Evolutionary conservation across 371 early-diverging fungal genomes (phyloP), one percentile per base, ranked within the genome.

Genomic region (Actinomortierella ambigua): DNA sequence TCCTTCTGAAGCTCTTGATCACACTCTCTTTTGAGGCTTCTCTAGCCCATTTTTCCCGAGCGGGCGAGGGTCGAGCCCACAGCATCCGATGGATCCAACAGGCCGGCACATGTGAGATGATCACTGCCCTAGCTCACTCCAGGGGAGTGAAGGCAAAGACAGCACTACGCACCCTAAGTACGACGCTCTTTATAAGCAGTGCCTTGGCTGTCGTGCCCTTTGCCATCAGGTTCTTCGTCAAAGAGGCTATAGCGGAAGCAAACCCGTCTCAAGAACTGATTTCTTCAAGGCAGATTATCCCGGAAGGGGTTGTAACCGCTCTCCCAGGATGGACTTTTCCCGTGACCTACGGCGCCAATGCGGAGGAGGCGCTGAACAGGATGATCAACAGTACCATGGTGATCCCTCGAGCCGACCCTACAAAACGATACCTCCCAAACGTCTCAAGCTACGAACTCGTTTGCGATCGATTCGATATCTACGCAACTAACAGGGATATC

Each of bases 31-130:
- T 50, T 18, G 26, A 28, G 26, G 50, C 58, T 7, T 23, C 24
- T 13, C 50, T 58, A 22, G 26, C 58, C 3, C 50, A 42, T 42
- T 42, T 58, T 43, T 18, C 59, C 13, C 59, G 50, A 42, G 29
- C 28, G 22, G 6, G 15, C 23, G 28, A 39, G 42, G 51, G 51
- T 13, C 26, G 50, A 17, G 28, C 51, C n/a, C 59, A 58, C 14
- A 58, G 59, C 22, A 42, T 58, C 18, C 51, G 59, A 42, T 58
- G 51, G 59, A 50, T 43, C 49, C 41, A 54, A 9, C 54, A 54
- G 24, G 54, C 43, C 8, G 54, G 54, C 42, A 28, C 6, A 14
- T 8, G 14, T 13, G 51, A 58, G 50, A 58, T 50, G 50, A 9
- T 50, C 50, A 50, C 14, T 29, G 7, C 43, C 7, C 27, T 50